Evolutionary conservation across 345 rosid species (phyloP).

Genomic region (Chamaenerion angustifolium): DNA sequence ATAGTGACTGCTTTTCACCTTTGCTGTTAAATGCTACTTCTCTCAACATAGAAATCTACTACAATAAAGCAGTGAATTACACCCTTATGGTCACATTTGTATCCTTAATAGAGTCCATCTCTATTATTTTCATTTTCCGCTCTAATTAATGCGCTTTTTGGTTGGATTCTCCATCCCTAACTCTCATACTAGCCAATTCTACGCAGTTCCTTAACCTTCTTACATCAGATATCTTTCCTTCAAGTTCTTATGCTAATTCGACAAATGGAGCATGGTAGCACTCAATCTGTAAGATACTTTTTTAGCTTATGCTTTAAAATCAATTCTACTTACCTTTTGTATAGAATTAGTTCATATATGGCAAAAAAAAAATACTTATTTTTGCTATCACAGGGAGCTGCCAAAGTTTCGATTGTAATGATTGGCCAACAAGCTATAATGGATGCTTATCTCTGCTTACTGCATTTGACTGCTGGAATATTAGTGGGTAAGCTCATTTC

Average conservation of each 20-base stretch:
- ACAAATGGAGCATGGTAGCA: conserved; percentile 97
- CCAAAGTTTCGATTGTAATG: conserved; percentile 88
- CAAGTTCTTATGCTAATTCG: conserved; percentile 90
- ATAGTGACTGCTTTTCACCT: conserved; percentile 82
- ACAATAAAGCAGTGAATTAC: conserved; percentile 96
- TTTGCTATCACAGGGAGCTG: conserved; percentile 67
- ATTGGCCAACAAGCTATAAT: conserved; percentile 95
- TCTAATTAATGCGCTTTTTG: too few relatives aligned
- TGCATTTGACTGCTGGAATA: conserved; percentile 94
- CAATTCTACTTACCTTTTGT: background rate
- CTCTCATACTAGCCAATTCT: conserved; percentile 1
- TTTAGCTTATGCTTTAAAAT: background rate
- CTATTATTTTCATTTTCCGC: too few relatives aligned
- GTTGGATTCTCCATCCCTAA: conserved; percentile 3
- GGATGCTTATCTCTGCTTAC: conserved; percentile 96
- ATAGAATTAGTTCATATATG: conserved; percentile 9
- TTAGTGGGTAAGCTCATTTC: conserved; percentile 55
- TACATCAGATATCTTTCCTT: conserved; percentile 69
- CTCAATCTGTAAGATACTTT: conserved; percentile 63
- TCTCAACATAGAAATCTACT: conserved; percentile 85
- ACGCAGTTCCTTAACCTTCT: conserved; percentile 44
- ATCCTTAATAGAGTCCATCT: too few relatives aligned
- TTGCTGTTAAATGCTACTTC: conserved; percentile 79
- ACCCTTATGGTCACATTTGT: conserved; percentile 98
- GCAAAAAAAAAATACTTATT: conserved; percentile 4